phyloP scores from a whole-genome alignment of 768 basidiomycete species.

The Clathrus columnatus region DNA sequence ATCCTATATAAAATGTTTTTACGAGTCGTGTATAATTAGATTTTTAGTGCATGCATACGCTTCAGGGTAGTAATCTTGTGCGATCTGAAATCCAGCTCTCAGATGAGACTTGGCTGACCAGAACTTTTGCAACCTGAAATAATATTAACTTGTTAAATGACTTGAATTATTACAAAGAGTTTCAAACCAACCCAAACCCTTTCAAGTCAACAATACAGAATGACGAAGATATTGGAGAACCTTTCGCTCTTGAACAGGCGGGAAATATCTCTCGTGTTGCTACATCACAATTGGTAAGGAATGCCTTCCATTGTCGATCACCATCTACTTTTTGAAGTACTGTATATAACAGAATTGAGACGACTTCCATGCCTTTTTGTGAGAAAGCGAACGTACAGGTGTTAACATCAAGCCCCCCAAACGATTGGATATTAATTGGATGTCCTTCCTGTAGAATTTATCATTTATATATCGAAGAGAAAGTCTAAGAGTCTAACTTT shows the following conservation, averaged over 20 bases:
- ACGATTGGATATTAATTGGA: conserved; percentile 58
- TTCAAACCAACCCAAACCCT: conserved; percentile 41
- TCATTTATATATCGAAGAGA: neutral
- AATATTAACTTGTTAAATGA: neutral
- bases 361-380: neutral
- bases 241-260: conserved; percentile 49
- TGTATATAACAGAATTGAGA: conserved; percentile 21
- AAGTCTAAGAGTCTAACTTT: conserved; percentile 31
- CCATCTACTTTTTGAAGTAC: conserved; percentile 50
- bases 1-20: conserved; percentile 35
- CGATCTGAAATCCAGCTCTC: conserved; percentile 57
- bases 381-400: neutral
- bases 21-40: neutral
- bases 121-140: conserved; percentile 49
- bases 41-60: conserved; percentile 32
- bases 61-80: conserved; percentile 73
- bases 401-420: conserved; percentile 48
- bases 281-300: conserved; percentile 59
- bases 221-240: conserved; percentile 37
- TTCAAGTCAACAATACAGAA: conserved; percentile 63
- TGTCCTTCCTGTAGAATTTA: conserved; percentile 45
- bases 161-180: neutral
- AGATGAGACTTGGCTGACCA: conserved; percentile 69
- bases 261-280: conserved; percentile 60
- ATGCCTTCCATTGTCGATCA: conserved; percentile 51